A percentile compares a stretch with the other conserved stretches of the same genome.
Conservation (phyloP, 1,284 basidiomycete species). For the Caloboletus firmus region DNA sequence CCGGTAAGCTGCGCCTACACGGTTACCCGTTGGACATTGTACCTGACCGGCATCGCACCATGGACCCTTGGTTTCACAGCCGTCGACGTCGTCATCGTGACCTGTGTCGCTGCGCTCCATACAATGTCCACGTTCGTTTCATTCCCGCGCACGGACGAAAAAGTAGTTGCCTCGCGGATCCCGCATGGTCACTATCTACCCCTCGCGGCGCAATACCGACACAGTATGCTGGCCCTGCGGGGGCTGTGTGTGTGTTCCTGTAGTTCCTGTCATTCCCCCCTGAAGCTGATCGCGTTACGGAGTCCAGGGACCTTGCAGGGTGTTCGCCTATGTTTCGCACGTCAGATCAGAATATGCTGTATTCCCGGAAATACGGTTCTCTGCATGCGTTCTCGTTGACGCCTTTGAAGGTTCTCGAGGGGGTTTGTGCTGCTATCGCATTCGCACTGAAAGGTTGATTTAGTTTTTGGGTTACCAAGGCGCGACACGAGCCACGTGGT, state of each 20-base stretch:
- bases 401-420: neutral
- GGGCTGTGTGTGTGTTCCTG: constrained; percentile 17
- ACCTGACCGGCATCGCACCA: constrained; percentile 23
- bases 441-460: neutral
- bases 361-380: neutral
- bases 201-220: constrained; percentile 25
- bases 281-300: constrained; percentile 18
- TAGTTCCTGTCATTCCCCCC: constrained; percentile 3
- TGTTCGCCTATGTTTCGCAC: neutral
- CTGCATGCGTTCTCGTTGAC: neutral
- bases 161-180: constrained; percentile 28
- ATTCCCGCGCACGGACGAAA: constrained; percentile 29
- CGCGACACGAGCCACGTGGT: constrained; percentile 9
- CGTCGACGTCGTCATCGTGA: constrained; percentile 28
- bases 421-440: neutral
- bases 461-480: neutral
- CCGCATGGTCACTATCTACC: constrained; percentile 27
- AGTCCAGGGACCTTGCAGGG: neutral
- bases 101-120: constrained; percentile 15
- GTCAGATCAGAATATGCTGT: neutral
- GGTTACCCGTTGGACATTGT: constrained; percentile 19
- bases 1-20: constrained; percentile 3
- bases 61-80: constrained; percentile 8
- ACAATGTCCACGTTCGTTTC: constrained; percentile 25
- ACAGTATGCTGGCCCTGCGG: constrained; percentile 6